These are phyloP conservation scores for Mucor velutinosus DNA, from an alignment of 371 early-diverging fungal genomes.

Conservation along the genomic window DNA sequence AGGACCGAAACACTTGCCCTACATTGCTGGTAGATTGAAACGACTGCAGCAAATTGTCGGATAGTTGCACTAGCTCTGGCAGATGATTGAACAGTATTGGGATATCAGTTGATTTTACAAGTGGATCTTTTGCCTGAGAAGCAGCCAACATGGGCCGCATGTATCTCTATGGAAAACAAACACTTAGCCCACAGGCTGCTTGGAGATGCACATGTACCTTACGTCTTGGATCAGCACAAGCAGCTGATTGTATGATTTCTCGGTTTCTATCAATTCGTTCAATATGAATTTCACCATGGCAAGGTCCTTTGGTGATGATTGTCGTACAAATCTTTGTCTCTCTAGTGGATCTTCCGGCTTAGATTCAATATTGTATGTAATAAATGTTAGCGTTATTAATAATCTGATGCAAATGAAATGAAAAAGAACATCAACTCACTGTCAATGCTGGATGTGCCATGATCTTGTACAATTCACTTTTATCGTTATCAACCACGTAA, in stretches of 20 bases:
- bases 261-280: slow-evolving; percentile 28
- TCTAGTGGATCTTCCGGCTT: slow-evolving; percentile 18
- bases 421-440: not conserved
- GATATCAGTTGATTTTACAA: slow-evolving; percentile 39
- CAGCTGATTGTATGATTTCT: slow-evolving; percentile 36
- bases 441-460: slow-evolving; percentile 12
- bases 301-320: slow-evolving; percentile 14
- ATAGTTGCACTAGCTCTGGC: slow-evolving; percentile 35
- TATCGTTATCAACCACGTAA: not conserved
- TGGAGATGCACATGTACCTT: slow-evolving; percentile 8
- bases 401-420: not conserved
- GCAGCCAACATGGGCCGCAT: slow-evolving; percentile 27
- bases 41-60: slow-evolving; percentile 26
- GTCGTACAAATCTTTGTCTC: slow-evolving; percentile 27
- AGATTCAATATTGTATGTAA: not conserved
- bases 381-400: not conserved
- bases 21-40: slow-evolving; percentile 26
- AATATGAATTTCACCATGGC: slow-evolving; percentile 28
- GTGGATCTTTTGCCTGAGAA: slow-evolving; percentile 25
- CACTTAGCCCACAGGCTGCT: not conserved
- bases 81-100: slow-evolving; percentile 42
- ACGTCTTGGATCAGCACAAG: slow-evolving; percentile 38
- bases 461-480: slow-evolving; percentile 8
- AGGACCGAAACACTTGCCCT: slow-evolving; percentile 29
- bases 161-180: slow-evolving; percentile 2